phyloP scores from a whole-genome alignment of 2,329 filamentous ascomycete genomes.

The Fusarium sp. region DNA sequence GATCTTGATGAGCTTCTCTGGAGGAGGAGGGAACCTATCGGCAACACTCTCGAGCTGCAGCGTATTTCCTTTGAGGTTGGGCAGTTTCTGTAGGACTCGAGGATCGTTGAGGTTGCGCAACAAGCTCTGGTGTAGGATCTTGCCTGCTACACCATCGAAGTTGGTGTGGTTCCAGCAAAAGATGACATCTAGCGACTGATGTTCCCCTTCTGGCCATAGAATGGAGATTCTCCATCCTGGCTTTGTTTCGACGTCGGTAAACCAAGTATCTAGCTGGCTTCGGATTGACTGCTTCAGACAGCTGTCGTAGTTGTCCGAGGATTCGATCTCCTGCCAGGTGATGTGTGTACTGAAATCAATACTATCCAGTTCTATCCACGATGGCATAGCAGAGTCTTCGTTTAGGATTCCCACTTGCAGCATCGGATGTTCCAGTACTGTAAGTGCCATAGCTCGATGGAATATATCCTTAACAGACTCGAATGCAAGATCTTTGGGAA shows the following conservation, averaged over 20 bases:
- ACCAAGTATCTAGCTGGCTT: constrained; percentile 38
- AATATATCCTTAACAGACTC: constrained; percentile 16
- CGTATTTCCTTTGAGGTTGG: constrained; percentile 4
- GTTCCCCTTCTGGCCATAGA: constrained; percentile 16
- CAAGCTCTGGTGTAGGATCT: constrained; percentile 50
- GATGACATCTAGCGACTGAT: constrained; percentile 42
- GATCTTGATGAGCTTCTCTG: constrained; percentile 42
- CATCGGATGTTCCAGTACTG: constrained; percentile 35
- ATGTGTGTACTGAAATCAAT: constrained; percentile 34
- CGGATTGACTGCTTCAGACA: constrained; percentile 13
- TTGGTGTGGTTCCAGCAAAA: constrained; percentile 48
- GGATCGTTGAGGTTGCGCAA: constrained; percentile 45
- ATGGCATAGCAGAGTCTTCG: constrained; percentile 35
- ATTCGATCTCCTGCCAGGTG: constrained; percentile 26
- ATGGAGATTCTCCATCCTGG: constrained; percentile 47
- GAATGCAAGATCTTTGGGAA: constrained; percentile 24
- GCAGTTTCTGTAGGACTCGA: background rate
- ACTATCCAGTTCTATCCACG: constrained; percentile 30
- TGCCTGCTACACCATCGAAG: constrained; percentile 49
- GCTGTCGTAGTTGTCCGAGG: background rate
- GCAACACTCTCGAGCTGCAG: constrained; percentile 21
- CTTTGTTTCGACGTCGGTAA: constrained; percentile 36
- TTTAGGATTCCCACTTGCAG: constrained; percentile 40
- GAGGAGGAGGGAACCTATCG: constrained; percentile 41
- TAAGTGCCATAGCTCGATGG: constrained; percentile 34